Percentiles rank a stretch among this genome's conserved stretches.
These are phyloP conservation scores for Aspergillus viridinutans DNA, from an alignment of 2,329 filamentous ascomycete species.

Conservation along the genomic window DNA sequence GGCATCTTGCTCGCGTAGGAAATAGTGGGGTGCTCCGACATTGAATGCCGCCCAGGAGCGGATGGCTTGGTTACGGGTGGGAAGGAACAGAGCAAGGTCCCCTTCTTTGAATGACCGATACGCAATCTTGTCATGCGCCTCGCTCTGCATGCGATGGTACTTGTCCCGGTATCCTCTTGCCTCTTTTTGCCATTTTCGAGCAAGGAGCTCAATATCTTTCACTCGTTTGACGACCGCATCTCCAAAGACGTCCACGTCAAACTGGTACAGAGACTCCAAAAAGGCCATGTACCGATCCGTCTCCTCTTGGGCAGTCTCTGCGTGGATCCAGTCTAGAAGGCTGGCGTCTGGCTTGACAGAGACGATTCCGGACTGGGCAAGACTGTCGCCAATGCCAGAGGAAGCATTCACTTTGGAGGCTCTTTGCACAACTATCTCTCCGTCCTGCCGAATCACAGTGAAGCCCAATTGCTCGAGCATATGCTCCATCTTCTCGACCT, in stretches of 20 bases:
- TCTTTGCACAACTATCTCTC: slow-evolving; percentile 71
- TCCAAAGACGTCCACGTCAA: slow-evolving; percentile 78
- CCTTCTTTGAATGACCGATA: slow-evolving; percentile 95
- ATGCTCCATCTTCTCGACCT: slow-evolving; percentile 77
- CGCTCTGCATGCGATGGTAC: slow-evolving; percentile 72
- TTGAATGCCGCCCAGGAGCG: slow-evolving; percentile 99
- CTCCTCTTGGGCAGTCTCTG: slow-evolving; percentile 62
- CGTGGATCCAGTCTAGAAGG: slow-evolving; percentile 78
- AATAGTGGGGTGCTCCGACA: slow-evolving; percentile 94
- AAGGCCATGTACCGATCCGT: slow-evolving; percentile 70
- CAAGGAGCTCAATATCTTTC: slow-evolving; percentile 88
- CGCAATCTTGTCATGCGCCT: slow-evolving; percentile 92
- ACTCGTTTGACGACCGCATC: slow-evolving; percentile 84
- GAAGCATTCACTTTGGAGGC: slow-evolving; percentile 51
- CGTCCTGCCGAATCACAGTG: slow-evolving; percentile 68
- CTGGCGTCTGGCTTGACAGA: slow-evolving; percentile 58
- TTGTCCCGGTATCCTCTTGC: slow-evolving; percentile 82
- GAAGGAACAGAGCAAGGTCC: slow-evolving; percentile 88
- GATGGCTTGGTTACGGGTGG: slow-evolving; percentile 88
- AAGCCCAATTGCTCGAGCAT: slow-evolving; percentile 86
- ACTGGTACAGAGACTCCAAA: slow-evolving; percentile 66
- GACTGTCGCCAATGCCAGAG: slow-evolving; percentile 31
- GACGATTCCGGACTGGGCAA: slow-evolving; percentile 32
- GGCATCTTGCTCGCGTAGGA: slow-evolving; percentile 84
- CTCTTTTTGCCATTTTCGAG: slow-evolving; percentile 89